These are phyloP conservation scores for Sequoiadendron giganteum DNA, from an alignment of 75 land plant genomes.

Conservation along the genomic window DNA sequence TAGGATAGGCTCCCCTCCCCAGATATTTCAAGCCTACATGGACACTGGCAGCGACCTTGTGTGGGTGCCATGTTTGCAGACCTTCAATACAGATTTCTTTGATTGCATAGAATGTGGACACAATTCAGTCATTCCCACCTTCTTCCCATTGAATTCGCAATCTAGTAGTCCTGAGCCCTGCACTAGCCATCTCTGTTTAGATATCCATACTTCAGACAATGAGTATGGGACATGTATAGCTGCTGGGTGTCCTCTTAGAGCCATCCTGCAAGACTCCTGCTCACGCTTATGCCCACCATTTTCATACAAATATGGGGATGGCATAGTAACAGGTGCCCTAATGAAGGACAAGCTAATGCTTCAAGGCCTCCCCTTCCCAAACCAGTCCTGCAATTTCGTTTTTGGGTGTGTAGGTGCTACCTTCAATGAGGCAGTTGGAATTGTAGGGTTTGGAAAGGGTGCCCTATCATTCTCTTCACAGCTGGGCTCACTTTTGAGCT, in stretches of 20 bases:
- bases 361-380: background rate
- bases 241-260: slow-evolving; percentile 35
- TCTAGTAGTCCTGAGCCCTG: slow-evolving; percentile 24
- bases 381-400: slow-evolving; percentile 24
- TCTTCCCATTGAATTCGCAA: slow-evolving; percentile 13
- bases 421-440: slow-evolving; percentile 61
- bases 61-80: slow-evolving; percentile 83
- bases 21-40: slow-evolving; percentile 55
- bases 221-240: slow-evolving; percentile 58
- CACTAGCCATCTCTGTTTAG: slow-evolving; percentile 34
- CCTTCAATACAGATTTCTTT: slow-evolving; percentile 10
- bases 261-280: slow-evolving; percentile 35
- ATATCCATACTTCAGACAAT: slow-evolving; percentile 41
- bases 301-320: slow-evolving; percentile 64
- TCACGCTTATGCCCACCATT: slow-evolving; percentile 46
- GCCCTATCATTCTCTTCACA: slow-evolving; percentile 51
- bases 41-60: slow-evolving; percentile 93
- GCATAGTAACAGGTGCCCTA: slow-evolving; percentile 44
- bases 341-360: slow-evolving; percentile 25
- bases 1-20: slow-evolving; percentile 25
- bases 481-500: slow-evolving; percentile 32
- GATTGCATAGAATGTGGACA: slow-evolving; percentile 60
- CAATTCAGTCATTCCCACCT: background rate
- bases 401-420: slow-evolving; percentile 59
- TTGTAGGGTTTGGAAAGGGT: slow-evolving; percentile 74